These are phyloP conservation scores for Backusella westeae DNA, from an alignment of 192 early-diverging fungal species.

Conservation along the genomic window DNA sequence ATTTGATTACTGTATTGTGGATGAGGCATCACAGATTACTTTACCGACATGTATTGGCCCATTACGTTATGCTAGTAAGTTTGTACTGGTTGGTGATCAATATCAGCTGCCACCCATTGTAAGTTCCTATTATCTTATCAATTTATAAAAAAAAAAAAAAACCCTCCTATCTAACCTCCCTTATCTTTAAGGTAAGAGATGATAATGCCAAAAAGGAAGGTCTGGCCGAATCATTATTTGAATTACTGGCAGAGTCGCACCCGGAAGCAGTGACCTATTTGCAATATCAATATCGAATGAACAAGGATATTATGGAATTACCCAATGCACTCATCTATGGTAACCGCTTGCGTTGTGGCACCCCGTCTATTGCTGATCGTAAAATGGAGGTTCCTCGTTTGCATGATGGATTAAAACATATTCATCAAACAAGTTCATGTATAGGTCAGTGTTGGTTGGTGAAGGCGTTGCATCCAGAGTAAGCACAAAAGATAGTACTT, in stretches of 20 bases:
- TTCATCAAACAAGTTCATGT: neutral
- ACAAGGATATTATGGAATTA: constrained; percentile 82
- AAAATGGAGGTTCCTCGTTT: constrained; percentile 44
- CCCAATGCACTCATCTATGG: constrained; percentile 85
- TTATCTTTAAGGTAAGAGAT: constrained; percentile 51
- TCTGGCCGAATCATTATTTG: constrained; percentile 73
- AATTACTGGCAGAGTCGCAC: constrained; percentile 74
- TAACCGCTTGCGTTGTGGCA: constrained; percentile 74
- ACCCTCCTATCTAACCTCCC: neutral
- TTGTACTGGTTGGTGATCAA: constrained; percentile 95
- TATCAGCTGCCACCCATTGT: constrained; percentile 94
- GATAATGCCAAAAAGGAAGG: constrained; percentile 52
- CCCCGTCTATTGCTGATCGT: constrained; percentile 56
- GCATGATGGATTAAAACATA: constrained; percentile 12
- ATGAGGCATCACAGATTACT: constrained; percentile 95
- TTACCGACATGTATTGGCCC: constrained; percentile 90
- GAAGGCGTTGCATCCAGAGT: constrained; percentile 59
- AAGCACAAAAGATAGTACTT: neutral
- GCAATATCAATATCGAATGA: constrained; percentile 92
- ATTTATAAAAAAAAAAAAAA: neutral
- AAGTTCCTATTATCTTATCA: constrained; percentile 12
- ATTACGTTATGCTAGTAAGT: constrained; percentile 72
- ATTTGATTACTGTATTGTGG: constrained; percentile 97
- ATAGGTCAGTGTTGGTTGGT: constrained; percentile 61
- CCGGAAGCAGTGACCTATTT: constrained; percentile 74